Percentiles rank a stretch among this genome's conserved stretches.
These are phyloP conservation scores for Glycine soja DNA, from an alignment of 306 rosid genomes.

Conservation along the genomic window DNA sequence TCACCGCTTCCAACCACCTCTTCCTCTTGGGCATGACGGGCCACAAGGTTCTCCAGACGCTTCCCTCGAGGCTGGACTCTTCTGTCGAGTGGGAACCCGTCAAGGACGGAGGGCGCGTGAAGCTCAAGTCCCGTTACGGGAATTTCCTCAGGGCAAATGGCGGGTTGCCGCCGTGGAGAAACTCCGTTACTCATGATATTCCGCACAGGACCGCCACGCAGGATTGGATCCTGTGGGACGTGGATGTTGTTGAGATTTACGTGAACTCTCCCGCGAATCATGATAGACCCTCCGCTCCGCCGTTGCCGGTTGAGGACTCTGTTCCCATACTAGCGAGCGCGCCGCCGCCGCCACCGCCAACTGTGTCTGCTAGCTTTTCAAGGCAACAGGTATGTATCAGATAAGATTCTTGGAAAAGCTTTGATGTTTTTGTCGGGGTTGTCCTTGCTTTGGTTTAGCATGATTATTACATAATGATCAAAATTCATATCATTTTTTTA, in stretches of 20 bases:
- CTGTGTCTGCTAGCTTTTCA: conserved; percentile 46
- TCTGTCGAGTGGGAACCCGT: conserved; percentile 94
- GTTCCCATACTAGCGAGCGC: conserved; percentile 45
- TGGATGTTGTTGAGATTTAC: conserved; percentile 75
- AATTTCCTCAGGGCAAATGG: conserved; percentile 86
- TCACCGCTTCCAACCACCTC: conserved; percentile 74
- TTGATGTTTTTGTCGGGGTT: not conserved
- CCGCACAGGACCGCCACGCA: conserved; percentile 81
- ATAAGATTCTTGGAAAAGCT: not conserved
- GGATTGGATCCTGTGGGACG: conserved; percentile 87
- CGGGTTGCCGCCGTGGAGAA: conserved; percentile 90
- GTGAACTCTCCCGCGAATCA: conserved; percentile 46
- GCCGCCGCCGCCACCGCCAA: conserved; percentile 51
- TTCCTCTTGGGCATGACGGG: conserved; percentile 91
- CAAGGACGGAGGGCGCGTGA: conserved; percentile 63
- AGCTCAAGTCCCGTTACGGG: conserved; percentile 79
- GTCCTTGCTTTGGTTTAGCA: not conserved
- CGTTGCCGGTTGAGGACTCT: conserved; percentile 54
- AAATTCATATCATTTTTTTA: not conserved
- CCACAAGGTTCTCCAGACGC: conserved; percentile 72
- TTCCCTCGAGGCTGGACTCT: conserved; percentile 65
- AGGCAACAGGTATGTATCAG: conserved; percentile 71
- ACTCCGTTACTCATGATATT: conserved; percentile 84
- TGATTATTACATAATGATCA: not conserved
- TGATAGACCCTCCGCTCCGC: conserved; percentile 43